Conservation (phyloP, 768 basidiomycete species). For the Inosperma sp. region DNA sequence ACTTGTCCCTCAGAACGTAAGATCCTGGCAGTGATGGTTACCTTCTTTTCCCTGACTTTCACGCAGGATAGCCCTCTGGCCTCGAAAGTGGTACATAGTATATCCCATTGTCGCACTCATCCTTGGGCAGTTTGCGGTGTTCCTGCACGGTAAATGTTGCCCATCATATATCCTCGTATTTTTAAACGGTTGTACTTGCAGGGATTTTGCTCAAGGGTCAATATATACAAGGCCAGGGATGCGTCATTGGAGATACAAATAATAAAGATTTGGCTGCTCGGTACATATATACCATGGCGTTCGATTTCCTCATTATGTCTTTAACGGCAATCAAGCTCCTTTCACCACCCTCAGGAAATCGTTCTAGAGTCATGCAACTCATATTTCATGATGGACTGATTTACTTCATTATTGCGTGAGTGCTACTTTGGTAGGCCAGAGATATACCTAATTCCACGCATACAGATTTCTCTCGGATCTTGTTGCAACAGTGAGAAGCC, state of each 20-base stretch:
- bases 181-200: conserved; percentile 16
- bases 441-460: not conserved
- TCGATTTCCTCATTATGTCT: conserved; percentile 59
- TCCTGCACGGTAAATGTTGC: conserved; percentile 51
- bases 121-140: conserved; percentile 68
- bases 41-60: not conserved
- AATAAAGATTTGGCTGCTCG: conserved; percentile 56
- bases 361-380: conserved; percentile 55
- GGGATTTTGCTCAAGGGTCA: conserved; percentile 56
- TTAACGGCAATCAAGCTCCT: conserved; percentile 63
- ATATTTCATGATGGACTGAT: conserved; percentile 69
- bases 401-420: conserved; percentile 68
- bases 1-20: conserved; percentile 64
- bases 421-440: conserved; percentile 2
- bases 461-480: conserved; percentile 62
- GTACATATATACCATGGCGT: conserved; percentile 72
- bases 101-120: conserved; percentile 50
- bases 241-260: conserved; percentile 55
- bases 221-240: conserved; percentile 47
- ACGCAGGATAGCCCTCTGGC: conserved; percentile 65
- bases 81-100: conserved; percentile 49
- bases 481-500: conserved; percentile 52
- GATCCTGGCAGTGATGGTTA: conserved; percentile 20
- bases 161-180: not conserved
- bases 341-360: conserved; percentile 36